Conservation (phyloP, 306 rosid species). For the Sechiopsis laciniata region DNA sequence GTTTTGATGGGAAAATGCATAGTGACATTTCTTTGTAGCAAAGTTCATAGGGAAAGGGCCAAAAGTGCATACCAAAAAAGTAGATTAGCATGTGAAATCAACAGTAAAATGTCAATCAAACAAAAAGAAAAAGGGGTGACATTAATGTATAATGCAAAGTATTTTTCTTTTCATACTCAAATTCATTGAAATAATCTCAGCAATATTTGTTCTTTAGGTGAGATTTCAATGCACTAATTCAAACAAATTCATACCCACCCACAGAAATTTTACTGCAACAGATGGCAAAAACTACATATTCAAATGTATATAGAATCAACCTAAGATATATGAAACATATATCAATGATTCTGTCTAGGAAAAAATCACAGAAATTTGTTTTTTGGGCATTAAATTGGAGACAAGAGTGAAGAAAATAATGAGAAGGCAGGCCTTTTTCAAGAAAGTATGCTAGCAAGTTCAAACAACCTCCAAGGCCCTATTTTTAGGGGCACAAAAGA, state of each 20-base stretch:
- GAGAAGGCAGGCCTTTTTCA: background rate
- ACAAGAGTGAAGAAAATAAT: background rate
- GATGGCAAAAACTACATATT: background rate
- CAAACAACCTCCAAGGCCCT: background rate
- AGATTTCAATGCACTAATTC: constrained; percentile 12
- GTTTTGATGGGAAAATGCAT: constrained; percentile 25
- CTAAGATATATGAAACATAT: background rate
- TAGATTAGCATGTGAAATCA: constrained; percentile 54
- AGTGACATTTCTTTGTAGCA: constrained; percentile 39
- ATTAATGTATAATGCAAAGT: background rate
- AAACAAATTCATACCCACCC: background rate
- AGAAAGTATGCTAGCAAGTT: background rate
- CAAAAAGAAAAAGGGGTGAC: constrained; percentile 13
- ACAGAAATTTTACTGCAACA: background rate
- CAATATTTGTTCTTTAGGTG: background rate
- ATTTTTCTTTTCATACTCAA: constrained; percentile 23
- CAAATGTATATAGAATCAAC: background rate
- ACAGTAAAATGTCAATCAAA: constrained; percentile 33
- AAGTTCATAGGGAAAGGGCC: constrained; percentile 47
- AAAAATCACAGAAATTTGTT: too few species aligned
- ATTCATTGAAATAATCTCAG: constrained; percentile 20
- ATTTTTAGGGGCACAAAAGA: background rate
- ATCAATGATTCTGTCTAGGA: too few species aligned
- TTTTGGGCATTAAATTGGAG: background rate
- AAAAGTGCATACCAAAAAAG: constrained; percentile 35